Base-by-base conservation (phyloP, 1,284 basidiomycete species). In the Cutaneotrichosporon daszewskae region DNA sequence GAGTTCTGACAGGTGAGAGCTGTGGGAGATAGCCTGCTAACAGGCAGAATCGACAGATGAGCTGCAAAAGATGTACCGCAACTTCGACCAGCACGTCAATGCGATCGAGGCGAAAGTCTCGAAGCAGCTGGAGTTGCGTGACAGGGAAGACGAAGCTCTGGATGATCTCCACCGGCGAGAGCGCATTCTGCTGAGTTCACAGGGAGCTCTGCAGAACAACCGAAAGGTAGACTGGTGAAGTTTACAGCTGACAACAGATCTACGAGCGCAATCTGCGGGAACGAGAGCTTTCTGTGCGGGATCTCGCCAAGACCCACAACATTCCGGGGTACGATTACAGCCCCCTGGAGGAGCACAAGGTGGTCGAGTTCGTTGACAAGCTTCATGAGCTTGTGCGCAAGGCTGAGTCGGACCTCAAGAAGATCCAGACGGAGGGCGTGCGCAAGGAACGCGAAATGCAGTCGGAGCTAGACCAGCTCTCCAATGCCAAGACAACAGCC, bases 21-120 rank as follows among this genome's bases (percentile, higher is more conserved):
- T 31, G 16, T 3, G 1, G 32, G 6, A 26, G 9, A 9, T 39
- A 42, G 18, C 32, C 45, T 43, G 26, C 45, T 34, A 22, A 27
- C n/a, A n/a, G 14, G 12, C 50, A 90, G 92, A 86, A 27, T 78
- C 82, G 2, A 84, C 88, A 36, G 82, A 84, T 19, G 86, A 90
- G 48, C 74, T 96, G 13, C 72, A 79, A 38, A 72, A 74, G 23
- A 83, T 84, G 51, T 65, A 84, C 37, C 72, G 77, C 41, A 85
- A 84, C 57, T 91, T 89, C 55, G 81, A 86, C 47, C 73, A 79
- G 1, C 65, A 68, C 41, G 53, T 68, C 16, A 52, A 56, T 16
- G 40, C 58, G 3, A 57, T 67, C 18, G 50, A 62, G 37, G 49
- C 33, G n/a, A 63, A 64, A 43, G 55, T 51, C 37, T 49, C 59